Conservation (phyloP, 2,329 filamentous ascomycete species). For the Pseudogymnoascus sp. region DNA sequence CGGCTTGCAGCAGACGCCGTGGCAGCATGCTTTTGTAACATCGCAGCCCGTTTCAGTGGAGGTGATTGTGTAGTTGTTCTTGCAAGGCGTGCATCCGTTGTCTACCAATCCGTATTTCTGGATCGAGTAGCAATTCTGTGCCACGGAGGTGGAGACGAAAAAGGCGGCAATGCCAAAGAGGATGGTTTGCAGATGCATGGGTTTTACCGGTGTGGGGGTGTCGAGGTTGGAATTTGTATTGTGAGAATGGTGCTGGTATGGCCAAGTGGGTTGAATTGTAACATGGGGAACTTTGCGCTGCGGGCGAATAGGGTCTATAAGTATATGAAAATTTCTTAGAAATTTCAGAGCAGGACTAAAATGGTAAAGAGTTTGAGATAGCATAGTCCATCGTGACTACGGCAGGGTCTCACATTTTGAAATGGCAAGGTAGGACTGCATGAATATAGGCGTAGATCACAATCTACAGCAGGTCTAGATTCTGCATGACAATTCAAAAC, state of each 20-base stretch:
- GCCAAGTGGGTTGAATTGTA: background rate
- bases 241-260: background rate
- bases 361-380: background rate
- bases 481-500: background rate
- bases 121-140: background rate
- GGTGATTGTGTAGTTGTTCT: background rate
- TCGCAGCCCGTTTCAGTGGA: background rate
- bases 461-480: background rate
- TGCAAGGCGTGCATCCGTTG: background rate
- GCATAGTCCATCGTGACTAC: background rate
- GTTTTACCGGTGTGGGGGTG: background rate
- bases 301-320: background rate
- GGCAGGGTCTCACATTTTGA: background rate
- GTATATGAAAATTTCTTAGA: background rate
- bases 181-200: background rate
- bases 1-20: background rate
- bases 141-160: background rate
- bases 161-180: background rate
- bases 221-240: background rate
- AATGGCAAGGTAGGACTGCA: background rate
- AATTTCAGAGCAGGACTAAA: background rate
- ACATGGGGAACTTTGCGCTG: background rate
- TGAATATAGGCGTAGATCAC: background rate
- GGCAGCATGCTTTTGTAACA: background rate
- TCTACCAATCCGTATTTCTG: background rate